phyloP scores from a whole-genome alignment of 768 basidiomycete genomes.

The Fomitopsis pulvina region DNA sequence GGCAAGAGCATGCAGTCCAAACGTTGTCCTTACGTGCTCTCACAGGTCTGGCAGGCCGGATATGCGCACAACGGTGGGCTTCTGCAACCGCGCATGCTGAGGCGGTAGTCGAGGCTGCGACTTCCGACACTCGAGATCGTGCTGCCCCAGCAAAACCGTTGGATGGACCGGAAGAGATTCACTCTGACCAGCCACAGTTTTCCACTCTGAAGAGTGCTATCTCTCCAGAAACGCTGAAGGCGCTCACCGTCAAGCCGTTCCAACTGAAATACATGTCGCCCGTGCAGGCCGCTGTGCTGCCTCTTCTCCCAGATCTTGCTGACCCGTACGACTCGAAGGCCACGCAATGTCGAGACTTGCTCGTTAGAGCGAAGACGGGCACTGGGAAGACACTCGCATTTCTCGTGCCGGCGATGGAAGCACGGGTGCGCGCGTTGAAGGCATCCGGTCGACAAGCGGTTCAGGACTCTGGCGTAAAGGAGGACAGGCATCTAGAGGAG shows the following conservation, averaged over 20 bases:
- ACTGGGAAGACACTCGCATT: slow-evolving; percentile 89
- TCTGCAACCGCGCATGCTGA: not conserved
- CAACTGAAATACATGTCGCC: slow-evolving; percentile 64
- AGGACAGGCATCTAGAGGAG: slow-evolving; percentile 24
- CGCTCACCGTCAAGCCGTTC: slow-evolving; percentile 61
- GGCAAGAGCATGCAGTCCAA: not conserved
- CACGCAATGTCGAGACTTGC: slow-evolving; percentile 50
- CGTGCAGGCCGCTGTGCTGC: slow-evolving; percentile 77
- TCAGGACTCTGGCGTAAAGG: slow-evolving; percentile 33
- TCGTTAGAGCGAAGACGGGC: slow-evolving; percentile 85
- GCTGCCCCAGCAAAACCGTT: not conserved
- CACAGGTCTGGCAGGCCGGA: not conserved
- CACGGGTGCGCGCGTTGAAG: slow-evolving; percentile 56
- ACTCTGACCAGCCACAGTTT: slow-evolving; percentile 24
- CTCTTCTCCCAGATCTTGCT: slow-evolving; percentile 65
- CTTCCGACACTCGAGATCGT: not conserved
- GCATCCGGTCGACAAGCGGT: slow-evolving; percentile 34
- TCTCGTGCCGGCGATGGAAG: slow-evolving; percentile 80
- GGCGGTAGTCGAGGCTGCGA: too few species aligned
- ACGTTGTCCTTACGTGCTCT: too few species aligned
- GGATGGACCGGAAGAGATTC: not conserved
- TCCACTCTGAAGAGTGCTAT: slow-evolving; percentile 32
- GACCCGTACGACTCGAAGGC: slow-evolving; percentile 38
- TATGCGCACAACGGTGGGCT: not conserved
- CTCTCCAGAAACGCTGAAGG: slow-evolving; percentile 35